These are phyloP conservation scores for Salvia splendens DNA, from an alignment of 257 asterid species.

Conservation along the genomic window DNA sequence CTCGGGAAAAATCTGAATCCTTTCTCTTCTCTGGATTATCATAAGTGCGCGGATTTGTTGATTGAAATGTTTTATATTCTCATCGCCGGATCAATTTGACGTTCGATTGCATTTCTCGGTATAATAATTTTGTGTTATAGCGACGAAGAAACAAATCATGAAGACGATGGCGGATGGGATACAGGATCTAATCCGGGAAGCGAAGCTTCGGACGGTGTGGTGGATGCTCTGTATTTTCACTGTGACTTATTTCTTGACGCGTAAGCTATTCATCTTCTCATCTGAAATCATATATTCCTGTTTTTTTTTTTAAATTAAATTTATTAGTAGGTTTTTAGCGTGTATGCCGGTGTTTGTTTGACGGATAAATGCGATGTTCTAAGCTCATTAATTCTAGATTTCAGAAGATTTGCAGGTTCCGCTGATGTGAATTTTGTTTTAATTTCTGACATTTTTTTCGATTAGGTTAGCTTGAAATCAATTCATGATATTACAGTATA, in stretches of 20 bases:
- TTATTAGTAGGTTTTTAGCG: conserved; percentile 1
- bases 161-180: conserved; percentile 62
- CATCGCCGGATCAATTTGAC: conserved; percentile 14
- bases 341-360: conserved; percentile 1
- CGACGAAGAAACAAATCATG: conserved; percentile 25
- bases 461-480: neutral
- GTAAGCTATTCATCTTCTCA: conserved; percentile 47
- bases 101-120: conserved; percentile 6
- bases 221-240: conserved; percentile 82
- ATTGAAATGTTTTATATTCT: neutral
- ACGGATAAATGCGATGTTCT: conserved; percentile 5
- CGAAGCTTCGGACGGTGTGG: conserved; percentile 88
- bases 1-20: neutral
- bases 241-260: conserved; percentile 70
- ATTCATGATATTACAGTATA: conserved; percentile 2
- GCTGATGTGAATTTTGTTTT: neutral
- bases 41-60: conserved; percentile 19
- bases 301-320: neutral
- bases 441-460: neutral
- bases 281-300: neutral
- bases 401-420: neutral
- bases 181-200: conserved; percentile 87
- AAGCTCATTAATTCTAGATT: conserved; percentile 14
- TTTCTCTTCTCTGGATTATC: neutral
- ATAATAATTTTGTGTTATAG: neutral